Base-by-base conservation (phyloP, 768 basidiomycete species). In the Mycena pura region DNA sequence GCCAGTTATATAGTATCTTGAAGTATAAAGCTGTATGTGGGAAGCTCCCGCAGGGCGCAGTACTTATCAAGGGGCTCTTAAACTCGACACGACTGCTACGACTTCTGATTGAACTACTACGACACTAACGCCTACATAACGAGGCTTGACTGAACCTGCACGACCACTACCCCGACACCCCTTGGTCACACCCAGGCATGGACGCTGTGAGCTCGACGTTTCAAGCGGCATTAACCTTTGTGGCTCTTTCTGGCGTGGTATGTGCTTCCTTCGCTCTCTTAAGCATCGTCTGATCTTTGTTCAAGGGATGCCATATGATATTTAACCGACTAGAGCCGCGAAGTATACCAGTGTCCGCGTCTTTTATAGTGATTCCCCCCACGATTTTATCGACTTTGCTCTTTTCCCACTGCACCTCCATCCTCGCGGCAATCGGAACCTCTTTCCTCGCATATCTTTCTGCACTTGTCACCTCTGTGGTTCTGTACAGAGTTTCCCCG, bases 401-500 rank as follows among this genome's bases (percentile, higher is more conserved):
- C 22, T n/a, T 36, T 31, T 31, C 47, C 19, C 32, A 19, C 19
- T 38, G 13, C 15, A 9, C 38, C 24, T 13, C 28, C 39, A 22
- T 31, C 38, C 31, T 40, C 45, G 15, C 17, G 38, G 17, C 38
- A 15, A 6, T 39, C 11, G 44, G 32, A 38, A n/a, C 32, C 11
- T 24, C 36, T 2, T 46, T 50, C 39, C 22, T 55, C 22, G 31
- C 47, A 15, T 62, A 48, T 29, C 2, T 41, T 17, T 32, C 41
- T 8, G 28, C 47, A 15, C 36, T 62, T 21, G 10, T 34, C 32
- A 17, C 46, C 45, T 62, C 60, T 19, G 53, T 56, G 52, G 19
- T 55, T 43, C 25, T 70, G 4, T 78, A 78, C 58, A 71, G 77
- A 25, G 39, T 77, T 34, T 78, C 77, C 6, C 68, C 74, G 2